Conservation (phyloP, 225 moss, liverwort and hornwort species). For the Antitrichia curtipendula region DNA sequence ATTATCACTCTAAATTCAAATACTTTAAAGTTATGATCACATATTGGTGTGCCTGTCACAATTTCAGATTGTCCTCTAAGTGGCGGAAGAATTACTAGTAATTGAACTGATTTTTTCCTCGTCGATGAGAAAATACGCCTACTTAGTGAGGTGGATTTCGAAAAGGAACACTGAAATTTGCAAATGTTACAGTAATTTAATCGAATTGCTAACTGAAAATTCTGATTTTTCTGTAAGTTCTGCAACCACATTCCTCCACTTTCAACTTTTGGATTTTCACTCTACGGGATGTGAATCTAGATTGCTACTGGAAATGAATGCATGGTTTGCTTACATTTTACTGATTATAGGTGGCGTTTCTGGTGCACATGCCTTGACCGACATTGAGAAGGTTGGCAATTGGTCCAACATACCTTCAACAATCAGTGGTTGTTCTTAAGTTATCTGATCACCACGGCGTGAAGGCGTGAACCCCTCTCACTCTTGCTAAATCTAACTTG, state of each 20-base stretch:
- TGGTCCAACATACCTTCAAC: not conserved
- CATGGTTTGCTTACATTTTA: too few species aligned
- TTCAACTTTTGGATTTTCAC: not conserved
- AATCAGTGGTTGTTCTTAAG: not conserved
- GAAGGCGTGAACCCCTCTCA: not conserved
- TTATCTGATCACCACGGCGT: not conserved
- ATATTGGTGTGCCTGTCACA: not conserved
- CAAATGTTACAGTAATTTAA: too few species aligned
- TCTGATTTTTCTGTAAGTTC: too few species aligned
- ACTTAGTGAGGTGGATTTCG: not conserved
- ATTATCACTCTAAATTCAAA: not conserved
- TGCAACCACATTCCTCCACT: not conserved
- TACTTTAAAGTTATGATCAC: not conserved
- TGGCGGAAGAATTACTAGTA: not conserved
- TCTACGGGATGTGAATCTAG: not conserved
- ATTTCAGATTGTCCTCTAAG: not conserved
- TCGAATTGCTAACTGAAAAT: not conserved
- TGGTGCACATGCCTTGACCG: not conserved
- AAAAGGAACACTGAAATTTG: too few species aligned
- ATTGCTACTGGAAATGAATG: not conserved
- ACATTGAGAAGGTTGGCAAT: not conserved
- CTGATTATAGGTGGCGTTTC: not conserved
- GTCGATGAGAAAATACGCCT: not conserved
- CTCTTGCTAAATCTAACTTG: not conserved
- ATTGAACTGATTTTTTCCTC: not conserved